phyloP scores from a whole-genome alignment of 2,329 filamentous ascomycete species.

The Fusarium brevicatenulatum region DNA sequence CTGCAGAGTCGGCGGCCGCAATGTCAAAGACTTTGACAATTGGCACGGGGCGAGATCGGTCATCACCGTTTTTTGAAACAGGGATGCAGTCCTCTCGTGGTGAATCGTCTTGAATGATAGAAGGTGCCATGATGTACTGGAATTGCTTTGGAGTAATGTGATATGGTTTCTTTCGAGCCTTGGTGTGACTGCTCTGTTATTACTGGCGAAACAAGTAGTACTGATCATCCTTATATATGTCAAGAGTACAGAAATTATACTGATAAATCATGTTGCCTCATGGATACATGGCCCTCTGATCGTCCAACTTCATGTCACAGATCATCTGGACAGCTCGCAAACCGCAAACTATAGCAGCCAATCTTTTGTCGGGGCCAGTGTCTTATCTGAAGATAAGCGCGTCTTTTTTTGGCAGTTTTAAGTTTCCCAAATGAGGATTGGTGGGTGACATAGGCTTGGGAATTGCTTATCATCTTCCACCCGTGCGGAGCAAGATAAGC shows the following conservation, averaged over 20 bases:
- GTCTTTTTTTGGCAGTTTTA: not conserved
- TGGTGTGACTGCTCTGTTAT: not conserved
- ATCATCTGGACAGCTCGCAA: not conserved
- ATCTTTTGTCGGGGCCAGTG: fast-evolving
- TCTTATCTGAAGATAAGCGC: not conserved
- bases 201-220: fast-evolving
- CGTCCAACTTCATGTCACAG: not conserved
- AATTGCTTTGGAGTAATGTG: not conserved
- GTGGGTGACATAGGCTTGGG: not conserved
- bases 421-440: not conserved
- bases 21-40: not conserved
- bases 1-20: not conserved
- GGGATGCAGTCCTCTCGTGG: not conserved
- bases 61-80: not conserved
- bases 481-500: not conserved
- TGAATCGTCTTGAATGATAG: not conserved
- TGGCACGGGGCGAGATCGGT: not conserved
- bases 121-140: not conserved
- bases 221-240: not conserved
- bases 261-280: not conserved
- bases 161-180: not conserved
- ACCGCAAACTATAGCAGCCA: not conserved
- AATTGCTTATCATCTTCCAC: not conserved
- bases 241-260: fast-evolving
- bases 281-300: not conserved